Percentiles rank a stretch among this genome's conserved stretches.
These are phyloP conservation scores for Fragilaria radians DNA, from an alignment of 108 stramenopile genomes.

Conservation along the genomic window DNA sequence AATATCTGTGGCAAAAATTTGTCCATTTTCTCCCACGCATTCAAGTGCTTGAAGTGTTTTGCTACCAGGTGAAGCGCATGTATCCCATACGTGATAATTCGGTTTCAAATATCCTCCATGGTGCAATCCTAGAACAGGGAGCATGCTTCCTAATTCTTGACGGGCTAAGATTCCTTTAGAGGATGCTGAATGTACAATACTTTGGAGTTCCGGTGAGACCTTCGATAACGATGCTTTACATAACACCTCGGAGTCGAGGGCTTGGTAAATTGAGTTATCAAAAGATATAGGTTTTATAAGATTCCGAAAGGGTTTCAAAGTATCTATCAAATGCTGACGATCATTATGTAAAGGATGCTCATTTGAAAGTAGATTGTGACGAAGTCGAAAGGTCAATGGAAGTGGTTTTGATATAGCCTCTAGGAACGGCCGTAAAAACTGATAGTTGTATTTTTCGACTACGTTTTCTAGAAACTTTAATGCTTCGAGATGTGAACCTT, in stretches of 20 bases:
- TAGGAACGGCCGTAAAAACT: conserved; percentile 6
- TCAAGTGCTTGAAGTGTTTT: conserved; percentile 84
- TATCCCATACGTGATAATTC: conserved; percentile 54
- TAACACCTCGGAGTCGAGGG: conserved; percentile 14
- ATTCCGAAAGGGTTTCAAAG: conserved; percentile 5
- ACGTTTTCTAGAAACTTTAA: not conserved
- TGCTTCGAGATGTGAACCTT: not conserved
- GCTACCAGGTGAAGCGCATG: conserved; percentile 81
- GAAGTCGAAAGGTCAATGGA: conserved; percentile 34
- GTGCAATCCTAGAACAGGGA: conserved; percentile 49
- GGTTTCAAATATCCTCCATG: conserved; percentile 19
- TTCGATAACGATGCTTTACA: conserved; percentile 30
- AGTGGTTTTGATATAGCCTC: conserved; percentile 14
- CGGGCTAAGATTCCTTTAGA: conserved; percentile 52
- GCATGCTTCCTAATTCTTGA: conserved; percentile 78
- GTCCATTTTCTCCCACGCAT: conserved; percentile 20
- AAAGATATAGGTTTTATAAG: conserved; percentile 20
- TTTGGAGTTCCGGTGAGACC: conserved; percentile 41
- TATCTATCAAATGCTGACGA: not conserved
- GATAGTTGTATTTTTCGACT: conserved; percentile 4
- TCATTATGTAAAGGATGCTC: not conserved
- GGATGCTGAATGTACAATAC: conserved; percentile 36
- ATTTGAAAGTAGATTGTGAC: too few species aligned
- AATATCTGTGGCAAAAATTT: conserved; percentile 79
- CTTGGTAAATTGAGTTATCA: conserved; percentile 38